Conservation (phyloP, 768 basidiomycete genomes). For the Tubosaeta brunneosetosa region DNA sequence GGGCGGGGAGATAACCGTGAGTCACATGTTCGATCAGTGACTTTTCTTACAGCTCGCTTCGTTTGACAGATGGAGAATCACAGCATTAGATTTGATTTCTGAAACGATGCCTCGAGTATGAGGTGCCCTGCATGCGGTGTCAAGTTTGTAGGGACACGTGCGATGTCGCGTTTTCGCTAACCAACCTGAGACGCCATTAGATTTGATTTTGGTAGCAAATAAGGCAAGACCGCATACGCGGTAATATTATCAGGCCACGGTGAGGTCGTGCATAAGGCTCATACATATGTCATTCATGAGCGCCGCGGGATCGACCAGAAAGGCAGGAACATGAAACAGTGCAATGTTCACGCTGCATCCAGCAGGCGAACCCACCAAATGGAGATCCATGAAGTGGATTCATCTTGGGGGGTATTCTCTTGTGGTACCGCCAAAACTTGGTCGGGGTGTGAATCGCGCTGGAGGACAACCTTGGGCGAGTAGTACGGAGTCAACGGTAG, state of each 20-base stretch:
- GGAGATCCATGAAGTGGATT: slow-evolving; percentile 37
- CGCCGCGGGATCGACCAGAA: too few species aligned
- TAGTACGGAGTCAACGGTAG: slow-evolving; percentile 41
- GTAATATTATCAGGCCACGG: not conserved
- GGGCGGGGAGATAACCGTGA: slow-evolving; percentile 92
- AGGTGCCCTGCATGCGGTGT: not conserved
- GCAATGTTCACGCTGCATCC: slow-evolving; percentile 21
- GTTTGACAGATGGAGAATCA: slow-evolving; percentile 64
- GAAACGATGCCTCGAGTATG: not conserved
- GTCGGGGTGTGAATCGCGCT: slow-evolving; percentile 16
- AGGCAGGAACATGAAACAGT: too few species aligned
- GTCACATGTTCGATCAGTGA: slow-evolving; percentile 17
- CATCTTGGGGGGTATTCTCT: slow-evolving; percentile 3
- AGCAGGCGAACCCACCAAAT: slow-evolving; percentile 40
- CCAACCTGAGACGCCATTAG: too few species aligned
- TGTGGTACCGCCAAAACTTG: slow-evolving; percentile 19
- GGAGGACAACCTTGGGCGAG: slow-evolving; percentile 42
- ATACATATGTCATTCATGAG: too few species aligned
- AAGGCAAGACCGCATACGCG: not conserved
- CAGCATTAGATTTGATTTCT: slow-evolving; percentile 77
- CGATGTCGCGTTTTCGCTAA: not conserved
- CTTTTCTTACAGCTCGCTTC: not conserved
- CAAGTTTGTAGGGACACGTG: not conserved
- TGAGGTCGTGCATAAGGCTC: too few species aligned
- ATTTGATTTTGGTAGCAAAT: not conserved